phyloP scores from a whole-genome alignment of 169 alveolate species.

The Babesia caballi region DNA sequence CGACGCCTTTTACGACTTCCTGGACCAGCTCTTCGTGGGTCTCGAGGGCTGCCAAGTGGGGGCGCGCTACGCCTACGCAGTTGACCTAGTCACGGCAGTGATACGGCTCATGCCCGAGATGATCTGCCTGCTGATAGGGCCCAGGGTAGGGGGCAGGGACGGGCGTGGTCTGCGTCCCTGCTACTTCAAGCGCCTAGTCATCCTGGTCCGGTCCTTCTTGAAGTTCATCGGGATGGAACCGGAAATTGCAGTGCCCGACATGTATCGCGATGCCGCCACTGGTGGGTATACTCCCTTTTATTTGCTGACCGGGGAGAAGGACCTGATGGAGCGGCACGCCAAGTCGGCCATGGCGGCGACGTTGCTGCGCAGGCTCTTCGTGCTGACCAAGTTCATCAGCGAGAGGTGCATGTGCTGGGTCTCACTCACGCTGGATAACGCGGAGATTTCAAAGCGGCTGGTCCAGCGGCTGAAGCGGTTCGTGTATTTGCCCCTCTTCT shows the following conservation, averaged over 20 bases:
- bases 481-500: conserved; percentile 43
- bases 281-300: conserved; percentile 52
- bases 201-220: neutral
- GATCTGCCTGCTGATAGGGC: conserved; percentile 25
- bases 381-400: conserved; percentile 1
- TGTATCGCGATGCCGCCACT: conserved; percentile 16
- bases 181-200: conserved; percentile 31
- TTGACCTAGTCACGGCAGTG: conserved; percentile 30
- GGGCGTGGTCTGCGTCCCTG: neutral
- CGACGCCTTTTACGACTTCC: conserved; percentile 30
- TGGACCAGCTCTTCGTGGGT: conserved; percentile 40
- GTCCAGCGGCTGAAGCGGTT: conserved; percentile 34
- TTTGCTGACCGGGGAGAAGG: conserved; percentile 26
- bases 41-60: conserved; percentile 31
- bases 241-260: neutral
- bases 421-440: neutral
- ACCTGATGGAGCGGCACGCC: neutral
- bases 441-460: neutral
- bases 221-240: conserved; percentile 19
- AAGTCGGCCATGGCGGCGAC: conserved; percentile 21
- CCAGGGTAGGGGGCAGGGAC: conserved; percentile 7
- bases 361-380: conserved; percentile 2
- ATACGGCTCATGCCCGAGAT: conserved; percentile 52
- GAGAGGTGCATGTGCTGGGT: conserved; percentile 20
- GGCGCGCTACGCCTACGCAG: conserved; percentile 9